phyloP scores from a whole-genome alignment of 2,329 filamentous ascomycete genomes.

The Colletotrichum salicis region DNA sequence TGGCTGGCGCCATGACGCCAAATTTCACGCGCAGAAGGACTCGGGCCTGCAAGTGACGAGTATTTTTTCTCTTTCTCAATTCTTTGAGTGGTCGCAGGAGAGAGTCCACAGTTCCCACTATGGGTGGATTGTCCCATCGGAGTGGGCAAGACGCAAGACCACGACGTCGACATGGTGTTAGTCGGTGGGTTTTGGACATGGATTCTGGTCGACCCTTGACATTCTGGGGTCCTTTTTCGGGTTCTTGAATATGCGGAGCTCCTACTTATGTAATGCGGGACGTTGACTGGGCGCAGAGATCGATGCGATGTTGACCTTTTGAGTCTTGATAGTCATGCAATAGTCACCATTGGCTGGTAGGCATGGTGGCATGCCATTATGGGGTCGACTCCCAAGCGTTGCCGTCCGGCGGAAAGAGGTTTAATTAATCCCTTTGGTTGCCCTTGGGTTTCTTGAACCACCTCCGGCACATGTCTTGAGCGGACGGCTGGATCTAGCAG shows the following conservation, averaged over 20 bases:
- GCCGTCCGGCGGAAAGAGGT: not conserved
- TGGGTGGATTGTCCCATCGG: constrained; percentile 28
- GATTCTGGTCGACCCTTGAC: constrained; percentile 15
- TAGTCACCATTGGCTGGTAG: constrained; percentile 10
- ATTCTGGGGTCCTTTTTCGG: constrained; percentile 10
- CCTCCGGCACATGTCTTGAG: not conserved
- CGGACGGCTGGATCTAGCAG: not conserved
- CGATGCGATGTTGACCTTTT: not conserved
- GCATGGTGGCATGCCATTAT: not conserved
- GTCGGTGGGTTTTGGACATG: constrained; percentile 23
- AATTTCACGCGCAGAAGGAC: constrained; percentile 1
- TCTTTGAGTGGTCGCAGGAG: constrained; percentile 5
- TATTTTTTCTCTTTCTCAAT: not conserved
- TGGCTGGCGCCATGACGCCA: constrained; percentile 30
- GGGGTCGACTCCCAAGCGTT: not conserved
- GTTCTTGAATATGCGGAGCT: constrained; percentile 14
- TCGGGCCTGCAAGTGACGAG: not conserved
- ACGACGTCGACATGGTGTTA: constrained; percentile 19
- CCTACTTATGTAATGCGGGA: constrained; percentile 23
- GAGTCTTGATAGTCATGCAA: constrained; percentile 13
- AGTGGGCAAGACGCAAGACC: constrained; percentile 27
- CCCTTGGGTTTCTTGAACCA: not conserved
- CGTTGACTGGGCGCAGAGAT: constrained; percentile 14
- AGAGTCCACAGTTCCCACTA: constrained; percentile 20
- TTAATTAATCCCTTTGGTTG: not conserved